Conservation (phyloP, 192 early-diverging fungal genomes). For the Podila minutissima region DNA sequence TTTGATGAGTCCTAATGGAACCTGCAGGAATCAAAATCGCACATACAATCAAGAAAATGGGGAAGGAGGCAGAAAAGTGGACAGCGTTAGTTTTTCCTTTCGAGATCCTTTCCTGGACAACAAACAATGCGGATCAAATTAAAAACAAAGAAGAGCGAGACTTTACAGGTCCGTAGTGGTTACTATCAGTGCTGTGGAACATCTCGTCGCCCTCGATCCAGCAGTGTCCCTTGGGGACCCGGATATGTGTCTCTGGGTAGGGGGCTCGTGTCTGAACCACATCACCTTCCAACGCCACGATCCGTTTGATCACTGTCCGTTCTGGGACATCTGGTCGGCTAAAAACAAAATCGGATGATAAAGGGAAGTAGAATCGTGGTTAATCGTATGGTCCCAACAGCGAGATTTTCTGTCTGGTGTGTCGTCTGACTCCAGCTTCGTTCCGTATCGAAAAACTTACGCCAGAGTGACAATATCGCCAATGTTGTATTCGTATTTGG, state of each 20-base stretch:
- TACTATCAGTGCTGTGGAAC: conserved; percentile 86
- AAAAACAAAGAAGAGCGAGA: neutral
- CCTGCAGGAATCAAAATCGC: conserved; percentile 24
- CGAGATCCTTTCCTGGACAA: neutral
- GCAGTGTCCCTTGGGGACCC: conserved; percentile 80
- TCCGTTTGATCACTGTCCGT: conserved; percentile 80
- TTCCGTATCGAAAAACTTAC: conserved; percentile 23
- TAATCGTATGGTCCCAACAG: too few relatives aligned
- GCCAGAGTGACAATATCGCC: conserved; percentile 76
- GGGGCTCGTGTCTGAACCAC: conserved; percentile 63
- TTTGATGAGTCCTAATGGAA: conserved; percentile 75
- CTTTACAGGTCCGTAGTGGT: conserved; percentile 77
- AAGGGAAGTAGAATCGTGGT: too few relatives aligned
- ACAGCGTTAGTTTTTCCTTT: neutral
- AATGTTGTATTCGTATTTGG: conserved; percentile 57
- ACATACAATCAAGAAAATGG: neutral
- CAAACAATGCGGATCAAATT: neutral
- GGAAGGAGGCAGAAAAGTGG: neutral
- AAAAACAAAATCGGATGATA: too few relatives aligned
- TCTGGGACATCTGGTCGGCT: conserved; percentile 73
- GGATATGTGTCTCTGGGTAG: conserved; percentile 57
- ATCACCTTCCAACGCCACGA: conserved; percentile 87
- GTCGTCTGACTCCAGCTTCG: too few relatives aligned
- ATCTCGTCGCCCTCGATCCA: conserved; percentile 91
- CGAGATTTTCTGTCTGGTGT: too few relatives aligned